Evolutionary conservation across 129 eudicot species (phyloP), one percentile per base, ranked within the genome.

Genomic region (Flaveria sonorensis): DNA sequence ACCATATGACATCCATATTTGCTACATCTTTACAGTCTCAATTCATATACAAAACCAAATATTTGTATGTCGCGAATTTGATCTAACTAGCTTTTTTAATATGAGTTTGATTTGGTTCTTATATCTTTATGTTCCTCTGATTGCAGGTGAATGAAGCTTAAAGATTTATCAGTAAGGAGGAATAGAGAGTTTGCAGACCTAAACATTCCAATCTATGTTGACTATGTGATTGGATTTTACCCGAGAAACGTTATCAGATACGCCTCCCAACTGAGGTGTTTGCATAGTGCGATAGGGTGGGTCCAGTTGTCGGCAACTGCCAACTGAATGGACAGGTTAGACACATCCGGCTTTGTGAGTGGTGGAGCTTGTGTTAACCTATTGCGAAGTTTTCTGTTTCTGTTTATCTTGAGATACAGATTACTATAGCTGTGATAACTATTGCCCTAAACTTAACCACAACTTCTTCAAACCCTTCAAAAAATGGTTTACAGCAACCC

Each of bases 291-390:
- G 80, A 69, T 68, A 74, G 56, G 71, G 72, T 48, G 55, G 51
- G 47, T 19, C 16, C 11, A 5, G 8, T 36, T 36, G 40, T 36
- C 40, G 36, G 55, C 23, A 14, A 77, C n/a, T 26, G 45, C 64
- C 82, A 71, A 47, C 71, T 79, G 72, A 82, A 91, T 93, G 98
- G 98, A 93, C 70, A 74, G 98, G 79, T 75, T 86, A 7, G 97
- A 92, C 79, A 92, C 96, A 71, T 89, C 96, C 46, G 97, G 99
- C 69, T 94, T 94, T 77, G 96, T 94, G 73, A 94, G 97, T 72
- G 97, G 99, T 75, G 98, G 98, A 83, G 75, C 82, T 82, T 76
- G 83, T 74, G 70, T 83, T 81, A 82, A 83, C 77, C 61, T 82
- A 71, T 60, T 77, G 39, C 75, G 79, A 68, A 47, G 62, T 80